Evolutionary conservation across 192 early-diverging fungal species (phyloP).

Genomic region (Glomus cerebriforme): DNA sequence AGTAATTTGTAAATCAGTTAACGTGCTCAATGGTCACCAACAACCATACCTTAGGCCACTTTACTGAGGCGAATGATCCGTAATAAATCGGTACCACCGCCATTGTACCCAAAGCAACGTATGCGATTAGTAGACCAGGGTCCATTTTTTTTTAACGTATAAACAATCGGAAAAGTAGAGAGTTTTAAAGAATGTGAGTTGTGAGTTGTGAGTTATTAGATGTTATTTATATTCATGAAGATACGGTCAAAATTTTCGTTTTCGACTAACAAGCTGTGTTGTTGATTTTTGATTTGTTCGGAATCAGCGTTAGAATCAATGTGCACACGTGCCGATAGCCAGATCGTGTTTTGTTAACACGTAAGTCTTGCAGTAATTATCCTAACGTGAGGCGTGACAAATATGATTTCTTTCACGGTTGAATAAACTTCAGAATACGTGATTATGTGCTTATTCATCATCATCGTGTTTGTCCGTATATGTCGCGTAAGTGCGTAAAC

Average conservation of each 20-base stretch:
- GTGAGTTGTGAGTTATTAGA: background rate
- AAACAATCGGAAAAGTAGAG: background rate
- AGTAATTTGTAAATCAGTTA: background rate
- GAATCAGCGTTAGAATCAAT: too few relatives aligned
- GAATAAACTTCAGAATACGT: too few relatives aligned
- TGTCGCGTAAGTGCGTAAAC: too few relatives aligned
- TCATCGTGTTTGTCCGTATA: too few relatives aligned
- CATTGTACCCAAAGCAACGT: slow-evolving; percentile 82
- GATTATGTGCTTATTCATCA: too few relatives aligned
- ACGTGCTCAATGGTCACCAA: background rate
- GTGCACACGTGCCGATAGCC: too few relatives aligned
- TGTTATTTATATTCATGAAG: background rate
- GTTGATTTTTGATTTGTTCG: background rate
- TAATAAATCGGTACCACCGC: slow-evolving; percentile 86
- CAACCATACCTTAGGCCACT: slow-evolving; percentile 57
- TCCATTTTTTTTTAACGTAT: slow-evolving; percentile 32
- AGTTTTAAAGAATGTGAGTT: background rate
- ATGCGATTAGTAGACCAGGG: slow-evolving; percentile 71
- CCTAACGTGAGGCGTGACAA: too few relatives aligned
- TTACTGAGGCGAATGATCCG: slow-evolving; percentile 77
- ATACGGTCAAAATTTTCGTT: background rate
- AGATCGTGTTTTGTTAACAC: too few relatives aligned
- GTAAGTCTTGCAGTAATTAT: too few relatives aligned
- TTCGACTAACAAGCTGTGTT: background rate
- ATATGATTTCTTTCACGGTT: too few relatives aligned